These are phyloP conservation scores for Camellia japonica DNA, from an alignment of 148 eudicot species.

Conservation along the genomic window DNA sequence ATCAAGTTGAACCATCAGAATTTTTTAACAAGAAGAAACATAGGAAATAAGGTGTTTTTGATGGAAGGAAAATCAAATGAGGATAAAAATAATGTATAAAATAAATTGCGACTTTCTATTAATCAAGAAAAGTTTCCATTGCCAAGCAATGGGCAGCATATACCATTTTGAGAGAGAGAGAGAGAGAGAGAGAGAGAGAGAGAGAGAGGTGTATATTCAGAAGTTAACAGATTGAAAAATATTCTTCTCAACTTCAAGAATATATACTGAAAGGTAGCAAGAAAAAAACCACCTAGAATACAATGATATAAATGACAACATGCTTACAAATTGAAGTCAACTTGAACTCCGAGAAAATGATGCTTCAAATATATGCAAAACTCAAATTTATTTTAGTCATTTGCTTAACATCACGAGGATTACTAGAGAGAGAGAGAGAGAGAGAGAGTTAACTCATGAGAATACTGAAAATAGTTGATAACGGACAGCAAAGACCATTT, in stretches of 20 bases:
- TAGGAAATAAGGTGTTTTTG: not conserved
- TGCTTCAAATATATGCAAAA: not conserved
- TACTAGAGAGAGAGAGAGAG: not conserved
- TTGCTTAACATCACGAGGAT: not conserved
- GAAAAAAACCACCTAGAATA: not conserved
- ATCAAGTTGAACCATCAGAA: not conserved
- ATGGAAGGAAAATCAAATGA: not conserved
- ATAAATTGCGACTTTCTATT: not conserved
- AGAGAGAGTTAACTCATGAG: not conserved
- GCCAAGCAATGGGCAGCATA: not conserved
- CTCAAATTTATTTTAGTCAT: not conserved
- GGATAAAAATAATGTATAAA: not conserved
- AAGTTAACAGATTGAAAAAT: not conserved
- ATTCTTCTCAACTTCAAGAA: not conserved
- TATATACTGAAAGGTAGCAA: not conserved
- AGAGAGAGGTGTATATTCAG: not conserved
- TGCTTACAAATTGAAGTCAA: not conserved
- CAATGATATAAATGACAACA: not conserved
- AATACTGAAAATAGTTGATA: not conserved
- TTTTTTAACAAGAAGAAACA: not conserved
- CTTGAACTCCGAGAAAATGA: not conserved
- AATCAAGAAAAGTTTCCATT: not conserved
- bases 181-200: slow-evolving; percentile 3
- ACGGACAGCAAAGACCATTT: not conserved
- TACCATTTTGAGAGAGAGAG: not conserved